Base-by-base conservation (phyloP, 2,329 filamentous ascomycete species). In the Nemania bipapillata region DNA sequence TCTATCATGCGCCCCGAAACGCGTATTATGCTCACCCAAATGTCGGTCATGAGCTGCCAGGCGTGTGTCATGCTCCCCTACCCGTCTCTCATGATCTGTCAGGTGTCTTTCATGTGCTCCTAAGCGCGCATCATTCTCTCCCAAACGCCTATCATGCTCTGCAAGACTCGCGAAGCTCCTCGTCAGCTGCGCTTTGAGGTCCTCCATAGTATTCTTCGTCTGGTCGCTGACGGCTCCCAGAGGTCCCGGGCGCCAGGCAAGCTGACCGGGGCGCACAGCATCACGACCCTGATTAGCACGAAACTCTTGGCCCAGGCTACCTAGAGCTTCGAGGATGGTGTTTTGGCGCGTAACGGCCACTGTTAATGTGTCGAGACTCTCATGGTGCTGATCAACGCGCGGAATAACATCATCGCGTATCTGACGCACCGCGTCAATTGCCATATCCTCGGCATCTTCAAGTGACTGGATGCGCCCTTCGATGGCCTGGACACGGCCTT, bases 361-460 rank as follows among this genome's bases (percentile, higher is more conserved):
- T 32, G 63, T 50, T 22, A 72, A 56, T 6, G 15, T 35, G 3
- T 66, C 63, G 9, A 72, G 58, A 37, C 52, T 60, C 42, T 69
- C 63, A 6, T 67, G 56, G 30, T 70, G 63, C 17, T 59, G 42
- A 6, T 72, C 59, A 22, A 72, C 69, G 15, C 65, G 66, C 12
- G 69, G 66, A 40, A 70, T 42, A 17, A 72, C 45, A 8, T 26
- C 37, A 22, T 72, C 66, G 24, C 69, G 66, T 55, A 73, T 72
- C 40, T 72, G 63, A 20, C 70, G 68, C 54, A 72, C 70, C 4
- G 70, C 70, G 45, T 72, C 68, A 58, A 70, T 73, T 12, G 71
- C 69, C 66, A 68, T 70, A 24, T 72, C 68, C 55, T 72, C 70
- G 26, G 70, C 70, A 11, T 72, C 68, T 42, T 72, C 70, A 20